Base-by-base conservation (phyloP, 1,284 basidiomycete species). In the Porogramme epimiltina region DNA sequence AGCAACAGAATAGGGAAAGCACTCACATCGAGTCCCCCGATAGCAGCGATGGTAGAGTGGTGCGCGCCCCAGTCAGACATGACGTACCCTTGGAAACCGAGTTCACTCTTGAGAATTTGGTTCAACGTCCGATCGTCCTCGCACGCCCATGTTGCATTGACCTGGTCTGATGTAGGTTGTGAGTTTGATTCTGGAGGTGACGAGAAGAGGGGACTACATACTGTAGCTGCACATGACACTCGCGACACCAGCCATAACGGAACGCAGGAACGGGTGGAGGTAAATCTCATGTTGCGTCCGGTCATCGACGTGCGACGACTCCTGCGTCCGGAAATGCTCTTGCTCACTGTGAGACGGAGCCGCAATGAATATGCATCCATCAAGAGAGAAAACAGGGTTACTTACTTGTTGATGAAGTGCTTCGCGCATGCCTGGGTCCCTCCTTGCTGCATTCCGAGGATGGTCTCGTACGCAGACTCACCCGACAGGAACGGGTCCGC, bases 341-440 rank as follows among this genome's bases (percentile, higher is more conserved):
- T n/a, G n/a, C n/a, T n/a, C n/a, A n/a, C n/a, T n/a, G n/a, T 20
- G n/a, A n/a, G n/a, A n/a, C n/a, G n/a, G n/a, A n/a, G n/a, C n/a
- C n/a, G n/a, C n/a, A n/a, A n/a, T n/a, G n/a, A n/a, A n/a, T n/a
- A n/a, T n/a, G n/a, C n/a, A n/a, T n/a, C n/a, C n/a, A n/a, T n/a
- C n/a, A n/a, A n/a, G n/a, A n/a, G n/a, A n/a, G n/a, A n/a, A n/a
- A n/a, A n/a, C n/a, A n/a, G n/a, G n/a, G n/a, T n/a, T n/a, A n/a
- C n/a, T n/a, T n/a, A n/a, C n/a, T n/a, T n/a, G n/a, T n/a, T n/a
- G n/a, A n/a, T n/a, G 49, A 79, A 83, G 69, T 93, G 89, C 71
- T 94, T 94, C 16, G 88, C 89, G 55, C 84, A 87, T 8, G 85
- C 83, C 64, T 85, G 87, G 0, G 93, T 87, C 33, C 91, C 90